phyloP scores from a whole-genome alignment of 345 rosid genomes.

The Melaleuca alternifolia region DNA sequence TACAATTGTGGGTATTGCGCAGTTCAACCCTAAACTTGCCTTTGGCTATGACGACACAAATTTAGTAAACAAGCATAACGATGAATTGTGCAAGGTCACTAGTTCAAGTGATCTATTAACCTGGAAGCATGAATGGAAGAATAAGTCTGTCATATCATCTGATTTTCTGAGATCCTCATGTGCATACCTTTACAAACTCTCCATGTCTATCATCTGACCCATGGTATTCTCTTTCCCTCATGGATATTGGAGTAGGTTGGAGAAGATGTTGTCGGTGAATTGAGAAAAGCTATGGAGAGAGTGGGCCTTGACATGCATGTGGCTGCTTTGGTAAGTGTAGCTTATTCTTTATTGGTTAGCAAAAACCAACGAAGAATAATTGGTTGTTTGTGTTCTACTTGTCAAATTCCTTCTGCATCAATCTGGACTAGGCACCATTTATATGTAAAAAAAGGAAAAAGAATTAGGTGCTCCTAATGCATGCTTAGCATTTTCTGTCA shows the following conservation, averaged over 20 bases:
- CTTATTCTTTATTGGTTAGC: neutral
- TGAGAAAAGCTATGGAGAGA: constrained; percentile 70
- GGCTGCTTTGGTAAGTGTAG: constrained; percentile 59
- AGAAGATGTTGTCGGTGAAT: constrained; percentile 73
- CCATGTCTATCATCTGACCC: neutral
- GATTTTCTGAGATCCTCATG: neutral
- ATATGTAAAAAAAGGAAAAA: neutral
- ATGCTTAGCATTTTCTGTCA: neutral
- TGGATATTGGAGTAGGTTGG: constrained; percentile 45
- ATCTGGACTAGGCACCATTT: neutral
- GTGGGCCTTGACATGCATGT: constrained; percentile 73
- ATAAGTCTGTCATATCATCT: neutral
- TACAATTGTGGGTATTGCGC: neutral
- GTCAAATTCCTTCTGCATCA: neutral
- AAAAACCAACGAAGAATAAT: neutral
- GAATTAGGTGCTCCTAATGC: neutral
- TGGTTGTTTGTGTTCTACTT: constrained; percentile 3
- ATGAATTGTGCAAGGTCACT: neutral
- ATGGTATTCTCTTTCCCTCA: neutral
- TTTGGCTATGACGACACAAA: fast-evolving
- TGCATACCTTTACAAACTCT: neutral
- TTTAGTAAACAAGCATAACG: neutral
- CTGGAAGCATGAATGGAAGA: neutral
- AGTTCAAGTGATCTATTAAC: neutral
- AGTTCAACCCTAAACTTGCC: neutral